Evolutionary conservation across 441 rosid species (phyloP), one percentile per base, ranked within the genome.

Genomic region (Euphorbia celastroides): DNA sequence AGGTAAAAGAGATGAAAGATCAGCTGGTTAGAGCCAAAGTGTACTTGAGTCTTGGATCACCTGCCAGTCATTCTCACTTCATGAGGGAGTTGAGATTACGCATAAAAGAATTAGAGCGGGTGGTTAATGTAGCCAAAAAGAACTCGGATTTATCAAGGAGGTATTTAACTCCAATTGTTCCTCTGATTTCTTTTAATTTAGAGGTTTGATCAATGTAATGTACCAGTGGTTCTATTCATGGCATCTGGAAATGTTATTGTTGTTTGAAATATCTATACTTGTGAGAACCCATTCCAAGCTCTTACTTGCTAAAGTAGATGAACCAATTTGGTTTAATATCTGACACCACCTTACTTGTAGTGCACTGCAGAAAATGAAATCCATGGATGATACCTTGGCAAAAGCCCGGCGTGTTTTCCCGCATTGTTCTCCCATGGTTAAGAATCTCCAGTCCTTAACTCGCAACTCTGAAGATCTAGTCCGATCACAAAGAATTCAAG

Each of bases 61-160:
- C 93, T 26, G 91, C 87, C 51, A 82, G 90, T 72, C 81, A 86
- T 74, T 81, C 96, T 62, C 98, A 83, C 75, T 65, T 88, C 27
- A 88, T 83, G 50, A 93, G 72, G 74, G 97, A 90, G 78, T 81
- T 93, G 88, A 86, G 78, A 80, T 69, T 72, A 31, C 82, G 93
- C 55, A 78, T 79, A 57, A 93, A 80, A 80, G 98, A 86, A 75
- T 70, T 87, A 74, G 97, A 90, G 77, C 83, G 80, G 59, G 79
- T 87, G 51, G 73, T 75, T 55, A 84, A 88, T 64, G 89, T 79
- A 71, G 87, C 82, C 59, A 71, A 71, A 50, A 89, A 74, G 75
- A 96, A 93, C 77, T 82, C 80, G 51, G 87, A 85, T 77, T 75
- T 93, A 74, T 80, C 96, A 69, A 90, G 75, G 80, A 83, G 97